Base-by-base conservation (phyloP, 2,329 filamentous ascomycete genomes). In the Stagonosporopsis tanaceti region DNA sequence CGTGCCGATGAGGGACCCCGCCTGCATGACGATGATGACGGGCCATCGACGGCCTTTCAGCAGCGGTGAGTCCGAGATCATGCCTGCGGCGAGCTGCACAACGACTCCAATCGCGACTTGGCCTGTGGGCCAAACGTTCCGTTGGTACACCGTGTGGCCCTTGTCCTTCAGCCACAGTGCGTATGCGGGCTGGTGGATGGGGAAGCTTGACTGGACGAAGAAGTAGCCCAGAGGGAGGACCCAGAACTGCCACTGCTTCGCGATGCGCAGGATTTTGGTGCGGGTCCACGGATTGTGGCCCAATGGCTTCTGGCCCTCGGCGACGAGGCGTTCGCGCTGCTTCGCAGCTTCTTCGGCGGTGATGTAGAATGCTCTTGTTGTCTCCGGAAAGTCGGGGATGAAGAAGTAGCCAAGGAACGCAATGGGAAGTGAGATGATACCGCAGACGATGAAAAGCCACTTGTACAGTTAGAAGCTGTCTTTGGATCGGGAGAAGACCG, bases 211-310 rank as follows among this genome's bases (percentile, higher is more conserved):
- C 44, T 64, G 64, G 1, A 75, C 79, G 62, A 63, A 81, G 76
- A 79, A 79, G 58, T 82, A 82, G 44, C 77, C 80, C 3, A 77
- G 67, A 1, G 82, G 75, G 44, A 82, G 79, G 0, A 82, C 72
- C 76, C 76, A 83, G 17, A 82, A 81, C 59, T 82, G 80, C 80
- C 80, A 82, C 6, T 80, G 72, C 30, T 69, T 68, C 5, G 79
- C 62, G 1, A 77, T 76, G 12, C 77, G 70, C 55, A 77, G 76
- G 47, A 82, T 77, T 2, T 81, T 80, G 46, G 77, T 76, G 0
- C 77, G 53, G 11, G 50, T 65, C 67, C 66, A 71, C 0, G 65
- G 67, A 45, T 81, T 64, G 39, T 78, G 78, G 0, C 77, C 78
- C 0, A 81, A 76, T 4, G 70, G 69, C 30, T 70, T 68, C 32